Evolutionary conservation across 2,329 filamentous ascomycete species (phyloP), one percentile per base, ranked within the genome.

Genomic region (Sporothrix protearum): DNA sequence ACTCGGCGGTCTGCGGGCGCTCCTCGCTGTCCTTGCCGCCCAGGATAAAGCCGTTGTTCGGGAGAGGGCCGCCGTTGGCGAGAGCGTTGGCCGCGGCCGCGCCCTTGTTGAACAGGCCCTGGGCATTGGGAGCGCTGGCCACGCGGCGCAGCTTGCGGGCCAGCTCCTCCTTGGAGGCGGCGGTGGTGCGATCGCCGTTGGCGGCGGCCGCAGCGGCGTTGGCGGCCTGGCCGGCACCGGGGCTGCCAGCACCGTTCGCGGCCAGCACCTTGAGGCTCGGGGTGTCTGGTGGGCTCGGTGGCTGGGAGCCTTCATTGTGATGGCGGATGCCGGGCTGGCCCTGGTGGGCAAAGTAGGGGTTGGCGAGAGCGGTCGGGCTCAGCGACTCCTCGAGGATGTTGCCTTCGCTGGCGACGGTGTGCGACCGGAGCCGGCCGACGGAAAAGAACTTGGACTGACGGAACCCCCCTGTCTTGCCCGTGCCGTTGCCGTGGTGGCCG

Each of bases 301-400:
- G 94, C 47, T 97, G 92, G 75, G 94, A 97, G 78, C 91, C 92
- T 76, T 96, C 93, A 80, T 98, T 97, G 83, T 96, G 94, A 83
- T 99, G 96, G 79, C 95, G 91, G 77, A 98, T 85, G 75, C 93
- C 92, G 3, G 96, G 96, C 77, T 94, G 94, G 71, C 96, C 96
- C 82, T 99, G 96, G 80, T 98, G 96, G 76, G 90, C 92, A 81
- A 98, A 99, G 82, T 99, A 99, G 22, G 96, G 96, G 80, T 99
- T 99, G 75, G 94, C 95, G 78, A 95, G 90, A 68, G 94, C 95
- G 4, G 94, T 98, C 33, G 96, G 96, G 78, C 94, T 97, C 78
- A 97, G 86, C 73, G 88, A 85, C 80, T 97, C 94, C 76, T 97
- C 95, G 75, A 97, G 86, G 72, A 91, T 88, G 79, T 97, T 94